These are phyloP conservation scores for Ilyonectria destructans DNA, from an alignment of 2,329 filamentous ascomycete genomes.

Conservation along the genomic window DNA sequence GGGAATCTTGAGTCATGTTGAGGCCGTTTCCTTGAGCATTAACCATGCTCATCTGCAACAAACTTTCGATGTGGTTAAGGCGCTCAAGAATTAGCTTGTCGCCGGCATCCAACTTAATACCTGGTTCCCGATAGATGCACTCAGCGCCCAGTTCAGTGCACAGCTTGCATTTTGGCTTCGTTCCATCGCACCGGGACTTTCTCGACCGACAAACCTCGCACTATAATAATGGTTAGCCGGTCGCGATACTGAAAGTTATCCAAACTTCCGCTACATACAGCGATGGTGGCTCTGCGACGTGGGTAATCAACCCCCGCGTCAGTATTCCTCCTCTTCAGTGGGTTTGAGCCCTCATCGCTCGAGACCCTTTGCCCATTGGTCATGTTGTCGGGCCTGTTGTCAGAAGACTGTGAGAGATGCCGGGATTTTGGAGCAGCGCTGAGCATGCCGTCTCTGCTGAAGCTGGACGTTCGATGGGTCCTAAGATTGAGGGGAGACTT, in stretches of 20 bases:
- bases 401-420: constrained; percentile 71
- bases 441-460: constrained; percentile 71
- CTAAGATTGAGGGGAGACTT: constrained; percentile 69
- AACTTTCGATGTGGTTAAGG: constrained; percentile 82
- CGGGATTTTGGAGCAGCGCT: constrained; percentile 69
- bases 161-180: constrained; percentile 86
- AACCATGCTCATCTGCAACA: constrained; percentile 81
- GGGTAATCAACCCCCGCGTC: constrained; percentile 76
- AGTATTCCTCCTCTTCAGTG: constrained; percentile 75
- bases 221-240: constrained; percentile 59
- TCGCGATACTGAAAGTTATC: neutral
- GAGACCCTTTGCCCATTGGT: constrained; percentile 63
- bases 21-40: constrained; percentile 66
- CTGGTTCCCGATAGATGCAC: constrained; percentile 88
- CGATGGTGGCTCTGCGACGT: constrained; percentile 76
- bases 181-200: constrained; percentile 86
- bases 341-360: constrained; percentile 70
- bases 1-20: constrained; percentile 74
- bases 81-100: constrained; percentile 90
- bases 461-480: constrained; percentile 60
- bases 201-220: constrained; percentile 87
- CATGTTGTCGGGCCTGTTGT: constrained; percentile 61
- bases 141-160: constrained; percentile 87
- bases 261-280: constrained; percentile 63
- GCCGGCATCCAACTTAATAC: constrained; percentile 89